Evolutionary conservation across 148 eudicot genomes (phyloP).

Genomic region (Persicaria maculosa): DNA sequence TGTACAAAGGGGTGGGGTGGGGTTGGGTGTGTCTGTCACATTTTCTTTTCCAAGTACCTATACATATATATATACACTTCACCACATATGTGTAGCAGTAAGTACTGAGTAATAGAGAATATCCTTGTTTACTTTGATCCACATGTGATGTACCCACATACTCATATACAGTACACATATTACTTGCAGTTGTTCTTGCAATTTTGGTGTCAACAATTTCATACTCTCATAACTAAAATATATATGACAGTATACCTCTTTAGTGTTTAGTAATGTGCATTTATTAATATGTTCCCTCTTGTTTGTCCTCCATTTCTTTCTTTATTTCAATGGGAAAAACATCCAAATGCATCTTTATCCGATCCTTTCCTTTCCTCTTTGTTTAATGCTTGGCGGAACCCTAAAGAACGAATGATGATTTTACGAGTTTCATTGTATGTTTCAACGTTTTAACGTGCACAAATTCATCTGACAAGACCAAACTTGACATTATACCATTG

Average conservation of each 20-base stretch:
- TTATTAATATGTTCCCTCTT: background rate
- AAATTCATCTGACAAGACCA: background rate
- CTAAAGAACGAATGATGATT: background rate
- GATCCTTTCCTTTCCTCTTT: background rate
- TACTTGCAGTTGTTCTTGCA: background rate
- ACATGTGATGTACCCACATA: too few species aligned
- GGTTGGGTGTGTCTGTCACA: slow-evolving; percentile 3
- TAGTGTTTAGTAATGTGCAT: background rate
- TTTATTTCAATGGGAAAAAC: background rate
- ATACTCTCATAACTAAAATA: background rate
- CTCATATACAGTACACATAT: too few species aligned
- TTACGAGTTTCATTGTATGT: background rate
- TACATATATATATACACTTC: too few species aligned
- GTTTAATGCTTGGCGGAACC: background rate
- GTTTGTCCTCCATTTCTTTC: background rate
- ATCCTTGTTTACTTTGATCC: too few species aligned
- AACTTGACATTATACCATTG: background rate
- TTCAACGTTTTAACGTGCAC: background rate
- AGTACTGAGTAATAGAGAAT: too few species aligned
- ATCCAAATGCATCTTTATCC: background rate
- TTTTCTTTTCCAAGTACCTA: background rate
- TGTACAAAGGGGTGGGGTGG: background rate
- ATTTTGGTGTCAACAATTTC: background rate
- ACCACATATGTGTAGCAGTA: too few species aligned
- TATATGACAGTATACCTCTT: background rate